Base-by-base conservation (phyloP, 352 stramenopile genomes). In the Aphanomyces euteiches region DNA sequence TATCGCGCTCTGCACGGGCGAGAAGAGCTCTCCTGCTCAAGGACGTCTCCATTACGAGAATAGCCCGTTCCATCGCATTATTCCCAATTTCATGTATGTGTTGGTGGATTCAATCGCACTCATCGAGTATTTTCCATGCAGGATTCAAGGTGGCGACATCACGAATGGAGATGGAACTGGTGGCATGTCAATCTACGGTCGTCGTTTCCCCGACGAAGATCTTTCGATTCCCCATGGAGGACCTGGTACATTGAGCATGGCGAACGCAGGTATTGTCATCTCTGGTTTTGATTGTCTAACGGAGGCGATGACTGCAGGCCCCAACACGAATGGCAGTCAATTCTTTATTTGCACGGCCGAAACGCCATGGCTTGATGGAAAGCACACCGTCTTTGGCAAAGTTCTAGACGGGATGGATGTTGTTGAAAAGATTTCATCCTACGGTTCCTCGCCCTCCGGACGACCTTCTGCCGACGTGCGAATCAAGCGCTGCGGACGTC, bases 281-380 rank as follows among this genome's bases (percentile, higher is more conserved):
- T 72, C 67, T 67, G 47, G 28, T 39, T 47, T 13, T 64, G 36
- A 67, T 65, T 50, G 13, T 50, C 21, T 67, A 67, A 65, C 1
- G 58, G 13, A 2, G 19, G 13, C 28, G 28, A 37, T 66, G 28
- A 2, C 36, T n/a, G 2, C 21, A 66, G 79, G 79, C n/a, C 81
- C 89, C 8, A 86, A 96, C 79, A 91, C 89, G 54, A 98, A 98
- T 75, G 93, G 93, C 70, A 96, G 81, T 64, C 94, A 98, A 78
- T 98, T 98, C 78, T 98, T 98, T 76, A 98, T 98, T 60, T 97
- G 92, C 17, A 98, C 96, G 50, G 82, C 81, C 43, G 87, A 97
- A 72, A 99, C 95, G 37, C 87, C 93, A 41, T 99, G 95, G 94
- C 83, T 99, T 40, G 94, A 99, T 72, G 95, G 94, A 60, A 97